Evolutionary conservation across 2,329 filamentous ascomycete genomes (phyloP).

Genomic region (Clarireedia hainanense): DNA sequence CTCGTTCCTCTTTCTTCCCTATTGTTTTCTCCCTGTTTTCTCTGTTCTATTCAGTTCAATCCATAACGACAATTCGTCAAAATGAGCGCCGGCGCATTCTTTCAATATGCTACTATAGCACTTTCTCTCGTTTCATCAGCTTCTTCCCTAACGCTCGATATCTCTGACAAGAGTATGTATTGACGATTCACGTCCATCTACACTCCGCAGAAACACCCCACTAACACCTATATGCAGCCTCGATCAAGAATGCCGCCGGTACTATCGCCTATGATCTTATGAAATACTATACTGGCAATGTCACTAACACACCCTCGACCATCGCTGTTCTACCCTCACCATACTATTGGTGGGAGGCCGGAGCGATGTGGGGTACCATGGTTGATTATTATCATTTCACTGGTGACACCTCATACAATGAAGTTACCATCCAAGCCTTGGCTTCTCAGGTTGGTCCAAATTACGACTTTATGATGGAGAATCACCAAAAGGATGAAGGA

Average conservation of each 20-base stretch:
- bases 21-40: neutral
- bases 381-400: conserved; percentile 64
- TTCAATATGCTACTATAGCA: neutral
- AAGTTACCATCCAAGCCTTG: conserved; percentile 50
- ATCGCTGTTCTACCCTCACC: conserved; percentile 57
- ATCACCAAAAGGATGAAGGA: conserved; percentile 52
- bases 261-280: conserved; percentile 54
- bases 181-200: neutral
- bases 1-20: neutral
- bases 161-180: conserved; percentile 1
- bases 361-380: conserved; percentile 57
- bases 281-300: conserved; percentile 57
- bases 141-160: conserved; percentile 5
- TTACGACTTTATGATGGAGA: conserved; percentile 51
- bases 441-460: conserved; percentile 51
- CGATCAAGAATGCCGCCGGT: conserved; percentile 52
- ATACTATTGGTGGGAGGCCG: conserved; percentile 53
- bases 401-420: conserved; percentile 53
- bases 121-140: neutral
- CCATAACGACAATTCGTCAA: neutral
- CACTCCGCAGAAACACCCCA: neutral
- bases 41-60: neutral
- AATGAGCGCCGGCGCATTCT: neutral
- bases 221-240: conserved; percentile 35
- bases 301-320: conserved; percentile 43